These are phyloP conservation scores for Gynochthodes officinalis DNA, from an alignment of 257 asterid species.

Conservation along the genomic window DNA sequence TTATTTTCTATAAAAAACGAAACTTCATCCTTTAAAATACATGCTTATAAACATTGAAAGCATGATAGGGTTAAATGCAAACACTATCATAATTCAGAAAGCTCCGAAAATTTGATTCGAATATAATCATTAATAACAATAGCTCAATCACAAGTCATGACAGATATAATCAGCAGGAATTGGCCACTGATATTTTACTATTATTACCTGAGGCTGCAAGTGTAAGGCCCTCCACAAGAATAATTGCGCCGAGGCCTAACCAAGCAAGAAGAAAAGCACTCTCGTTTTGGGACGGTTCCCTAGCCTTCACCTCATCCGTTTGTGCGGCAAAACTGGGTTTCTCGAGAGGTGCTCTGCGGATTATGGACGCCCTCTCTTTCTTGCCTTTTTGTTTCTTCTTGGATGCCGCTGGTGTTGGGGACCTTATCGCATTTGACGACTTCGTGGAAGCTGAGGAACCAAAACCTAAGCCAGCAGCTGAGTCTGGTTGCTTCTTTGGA, in stretches of 20 bases:
- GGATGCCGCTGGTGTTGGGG: constrained; percentile 23
- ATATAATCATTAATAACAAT: background rate
- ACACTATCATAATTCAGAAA: background rate
- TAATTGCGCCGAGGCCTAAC: constrained; percentile 77
- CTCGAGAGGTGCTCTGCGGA: constrained; percentile 62
- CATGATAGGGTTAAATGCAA: background rate
- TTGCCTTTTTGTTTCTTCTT: constrained; percentile 60
- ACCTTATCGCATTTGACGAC: constrained; percentile 10
- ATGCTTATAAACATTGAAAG: no score
- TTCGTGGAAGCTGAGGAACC: constrained; percentile 39
- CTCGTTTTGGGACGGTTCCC: constrained; percentile 64
- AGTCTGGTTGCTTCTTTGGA: constrained; percentile 30
- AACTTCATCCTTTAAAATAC: background rate
- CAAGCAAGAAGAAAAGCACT: constrained; percentile 86
- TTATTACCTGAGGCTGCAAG: constrained; percentile 82
- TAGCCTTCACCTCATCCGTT: constrained; percentile 40
- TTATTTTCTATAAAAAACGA: background rate
- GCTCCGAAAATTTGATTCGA: background rate
- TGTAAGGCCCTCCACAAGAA: constrained; percentile 63
- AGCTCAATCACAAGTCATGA: background rate
- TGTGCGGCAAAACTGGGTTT: constrained; percentile 54
- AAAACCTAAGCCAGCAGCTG: constrained; percentile 67
- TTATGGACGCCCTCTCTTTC: constrained; percentile 57
- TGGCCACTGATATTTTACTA: background rate
- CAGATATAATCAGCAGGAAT: background rate